Percentiles rank a stretch among this genome's conserved stretches.
phyloP scores from a whole-genome alignment of 345 rosid genomes.

The Stellera chamaejasme region DNA sequence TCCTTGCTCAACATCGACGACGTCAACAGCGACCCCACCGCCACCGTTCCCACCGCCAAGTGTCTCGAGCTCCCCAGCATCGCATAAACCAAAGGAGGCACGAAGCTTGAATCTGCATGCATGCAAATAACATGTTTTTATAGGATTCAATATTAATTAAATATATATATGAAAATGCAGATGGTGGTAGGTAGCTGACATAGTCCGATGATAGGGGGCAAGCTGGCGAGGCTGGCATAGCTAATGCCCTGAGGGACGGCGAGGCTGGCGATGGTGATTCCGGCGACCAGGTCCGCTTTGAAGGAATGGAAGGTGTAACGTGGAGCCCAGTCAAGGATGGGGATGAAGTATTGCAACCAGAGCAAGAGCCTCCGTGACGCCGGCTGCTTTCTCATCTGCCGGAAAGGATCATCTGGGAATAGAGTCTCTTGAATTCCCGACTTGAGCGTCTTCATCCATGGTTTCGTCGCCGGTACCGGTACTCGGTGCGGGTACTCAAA shows the following conservation, averaged over 20 bases:
- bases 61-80: slow-evolving; percentile 94
- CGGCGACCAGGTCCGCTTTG: slow-evolving; percentile 74
- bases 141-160: neutral
- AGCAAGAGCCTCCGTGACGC: slow-evolving; percentile 38
- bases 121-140: neutral
- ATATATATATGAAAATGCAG: no score
- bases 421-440: slow-evolving; percentile 67
- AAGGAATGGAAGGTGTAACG: slow-evolving; percentile 65
- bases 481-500: slow-evolving; percentile 41
- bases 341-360: slow-evolving; percentile 64
- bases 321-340: slow-evolving; percentile 89
- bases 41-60: slow-evolving; percentile 89
- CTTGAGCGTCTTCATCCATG: slow-evolving; percentile 57
- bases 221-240: slow-evolving; percentile 78
- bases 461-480: slow-evolving; percentile 62
- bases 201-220: slow-evolving; percentile 90
- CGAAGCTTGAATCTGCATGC: slow-evolving; percentile 79
- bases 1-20: slow-evolving; percentile 69
- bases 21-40: slow-evolving; percentile 72
- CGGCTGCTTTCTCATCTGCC: slow-evolving; percentile 70
- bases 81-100: slow-evolving; percentile 91
- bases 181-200: slow-evolving; percentile 33
- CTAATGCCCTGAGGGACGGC: slow-evolving; percentile 99
- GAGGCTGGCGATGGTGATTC: slow-evolving; percentile 91
- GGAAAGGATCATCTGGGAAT: slow-evolving; percentile 89